Conservation (phyloP, 495 filamentous ascomycete genomes). For the Amphirosellinia nigrospora region DNA sequence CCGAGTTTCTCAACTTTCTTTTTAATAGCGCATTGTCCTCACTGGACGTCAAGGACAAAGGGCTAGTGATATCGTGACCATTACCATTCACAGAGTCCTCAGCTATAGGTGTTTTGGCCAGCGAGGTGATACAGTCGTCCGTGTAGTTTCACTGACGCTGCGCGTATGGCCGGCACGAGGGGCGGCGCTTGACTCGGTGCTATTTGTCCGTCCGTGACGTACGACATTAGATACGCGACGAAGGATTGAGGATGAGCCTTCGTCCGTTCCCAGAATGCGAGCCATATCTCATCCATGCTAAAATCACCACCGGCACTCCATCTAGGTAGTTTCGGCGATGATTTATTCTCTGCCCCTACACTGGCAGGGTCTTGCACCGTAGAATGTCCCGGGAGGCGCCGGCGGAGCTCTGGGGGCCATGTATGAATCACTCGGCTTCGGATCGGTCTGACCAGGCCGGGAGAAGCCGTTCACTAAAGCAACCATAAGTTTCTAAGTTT, state of each 20-base stretch:
- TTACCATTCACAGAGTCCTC: slow-evolving; percentile 62
- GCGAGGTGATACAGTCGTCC: slow-evolving; percentile 59
- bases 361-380: slow-evolving; percentile 61
- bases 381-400: slow-evolving; percentile 61
- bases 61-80: slow-evolving; percentile 74
- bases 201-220: slow-evolving; percentile 90
- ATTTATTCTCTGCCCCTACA: slow-evolving; percentile 59
- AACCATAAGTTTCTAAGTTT: slow-evolving; percentile 17
- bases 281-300: slow-evolving; percentile 92
- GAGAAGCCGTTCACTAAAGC: slow-evolving; percentile 46
- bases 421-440: slow-evolving; percentile 62
- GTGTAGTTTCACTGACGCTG: slow-evolving; percentile 63
- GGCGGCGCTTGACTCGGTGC: slow-evolving; percentile 58
- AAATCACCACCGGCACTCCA: slow-evolving; percentile 79
- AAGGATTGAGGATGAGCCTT: slow-evolving; percentile 74
- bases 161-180: slow-evolving; percentile 53
- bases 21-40: slow-evolving; percentile 80
- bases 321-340: slow-evolving; percentile 74
- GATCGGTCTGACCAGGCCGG: slow-evolving; percentile 45
- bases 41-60: slow-evolving; percentile 63
- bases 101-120: slow-evolving; percentile 78
- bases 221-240: slow-evolving; percentile 91
- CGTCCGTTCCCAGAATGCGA: slow-evolving; percentile 74
- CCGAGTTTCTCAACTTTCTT: slow-evolving; percentile 78
- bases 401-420: slow-evolving; percentile 68